Conservation (phyloP, 176 grass and related monocot genomes). For the Stipa capillata region DNA sequence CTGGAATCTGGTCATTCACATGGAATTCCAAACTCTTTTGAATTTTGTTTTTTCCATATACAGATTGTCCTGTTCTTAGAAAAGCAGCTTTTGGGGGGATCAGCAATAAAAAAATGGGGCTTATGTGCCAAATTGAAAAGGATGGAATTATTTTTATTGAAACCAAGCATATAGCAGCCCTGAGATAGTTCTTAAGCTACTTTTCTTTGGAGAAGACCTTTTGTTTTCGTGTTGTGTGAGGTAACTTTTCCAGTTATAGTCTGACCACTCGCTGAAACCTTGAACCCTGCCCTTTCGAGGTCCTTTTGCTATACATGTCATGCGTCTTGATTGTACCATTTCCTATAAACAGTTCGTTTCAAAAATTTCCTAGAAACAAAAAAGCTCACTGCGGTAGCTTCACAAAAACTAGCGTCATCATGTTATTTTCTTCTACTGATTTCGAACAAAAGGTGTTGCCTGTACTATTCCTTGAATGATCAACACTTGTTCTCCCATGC, state of each 20-base stretch:
- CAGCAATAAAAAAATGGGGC: neutral
- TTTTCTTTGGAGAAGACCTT: neutral
- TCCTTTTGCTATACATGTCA: neutral
- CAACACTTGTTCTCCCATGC: neutral
- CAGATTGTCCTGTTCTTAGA: neutral
- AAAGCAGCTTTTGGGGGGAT: neutral
- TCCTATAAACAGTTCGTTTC: too few relatives aligned
- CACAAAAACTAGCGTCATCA: neutral
- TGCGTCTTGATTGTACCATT: neutral
- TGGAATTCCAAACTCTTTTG: neutral
- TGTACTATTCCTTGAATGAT: neutral
- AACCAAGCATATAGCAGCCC: neutral
- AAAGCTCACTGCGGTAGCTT: neutral
- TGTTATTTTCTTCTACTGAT: neutral
- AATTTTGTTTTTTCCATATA: neutral
- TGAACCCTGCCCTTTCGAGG: neutral
- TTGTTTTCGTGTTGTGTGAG: neutral
- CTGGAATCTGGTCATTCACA: neutral
- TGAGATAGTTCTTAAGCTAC: neutral
- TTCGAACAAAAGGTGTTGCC: neutral
- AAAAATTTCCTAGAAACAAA: neutral
- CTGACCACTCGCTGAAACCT: neutral
- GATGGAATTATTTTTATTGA: neutral
- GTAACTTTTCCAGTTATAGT: neutral
- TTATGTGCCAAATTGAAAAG: neutral